Evolutionary conservation across 371 early-diverging fungal genomes (phyloP).

Genomic region (Rhizopus delemar): DNA sequence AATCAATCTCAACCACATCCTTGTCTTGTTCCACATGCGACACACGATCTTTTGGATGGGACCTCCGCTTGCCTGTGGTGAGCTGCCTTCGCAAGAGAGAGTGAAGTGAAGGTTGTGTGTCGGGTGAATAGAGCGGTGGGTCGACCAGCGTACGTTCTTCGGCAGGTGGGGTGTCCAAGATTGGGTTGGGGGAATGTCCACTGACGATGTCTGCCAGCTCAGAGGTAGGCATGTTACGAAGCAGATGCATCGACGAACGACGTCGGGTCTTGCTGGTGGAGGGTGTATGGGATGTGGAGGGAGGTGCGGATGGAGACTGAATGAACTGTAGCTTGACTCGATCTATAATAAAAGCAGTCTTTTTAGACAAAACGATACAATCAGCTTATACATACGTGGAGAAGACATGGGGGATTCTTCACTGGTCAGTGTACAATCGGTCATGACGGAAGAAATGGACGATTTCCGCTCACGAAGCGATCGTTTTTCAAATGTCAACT

Average conservation of each 20-base stretch:
- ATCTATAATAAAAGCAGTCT: slow-evolving; percentile 6
- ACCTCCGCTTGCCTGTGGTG: slow-evolving; percentile 19
- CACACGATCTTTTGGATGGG: slow-evolving; percentile 9
- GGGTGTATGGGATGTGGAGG: slow-evolving; percentile 10
- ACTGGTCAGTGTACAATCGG: slow-evolving; percentile 30
- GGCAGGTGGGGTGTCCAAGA: slow-evolving; percentile 24
- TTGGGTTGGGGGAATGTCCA: slow-evolving; percentile 34
- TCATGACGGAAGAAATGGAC: slow-evolving; percentile 33
- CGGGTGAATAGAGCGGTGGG: background rate
- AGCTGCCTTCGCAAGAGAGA: slow-evolving; percentile 36
- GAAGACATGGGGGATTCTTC: slow-evolving; percentile 31
- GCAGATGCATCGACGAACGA: slow-evolving; percentile 34
- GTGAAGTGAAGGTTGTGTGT: slow-evolving; percentile 32
- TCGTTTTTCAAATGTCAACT: background rate
- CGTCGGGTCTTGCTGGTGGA: slow-evolving; percentile 19
- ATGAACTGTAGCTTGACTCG: slow-evolving; percentile 11
- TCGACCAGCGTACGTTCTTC: background rate
- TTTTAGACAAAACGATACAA: too few species aligned
- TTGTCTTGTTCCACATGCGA: slow-evolving; percentile 32
- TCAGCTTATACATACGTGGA: slow-evolving; percentile 20
- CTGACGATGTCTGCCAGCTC: slow-evolving; percentile 36
- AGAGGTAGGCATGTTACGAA: slow-evolving; percentile 35
- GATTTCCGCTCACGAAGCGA: slow-evolving; percentile 26
- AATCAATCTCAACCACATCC: slow-evolving; percentile 42
- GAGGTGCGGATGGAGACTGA: slow-evolving; percentile 9